phyloP scores from a whole-genome alignment of 306 rosid species.

The Rosa persica region DNA sequence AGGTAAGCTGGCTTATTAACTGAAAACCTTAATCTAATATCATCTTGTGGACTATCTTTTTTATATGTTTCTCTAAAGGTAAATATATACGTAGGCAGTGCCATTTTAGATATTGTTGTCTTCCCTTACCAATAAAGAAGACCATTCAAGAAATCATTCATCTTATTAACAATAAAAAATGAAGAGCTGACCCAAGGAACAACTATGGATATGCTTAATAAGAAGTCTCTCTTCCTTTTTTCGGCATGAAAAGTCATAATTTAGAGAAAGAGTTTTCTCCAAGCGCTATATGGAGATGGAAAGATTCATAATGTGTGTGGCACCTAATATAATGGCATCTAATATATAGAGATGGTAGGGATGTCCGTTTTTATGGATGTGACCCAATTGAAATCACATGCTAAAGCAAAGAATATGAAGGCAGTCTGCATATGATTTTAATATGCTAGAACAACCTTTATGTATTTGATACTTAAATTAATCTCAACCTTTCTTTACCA shows the following conservation, averaged over 20 bases:
- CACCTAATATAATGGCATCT: neutral
- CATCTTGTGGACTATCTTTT: neutral
- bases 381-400: neutral
- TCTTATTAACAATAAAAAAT: neutral
- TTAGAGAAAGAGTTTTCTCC: conserved; percentile 2
- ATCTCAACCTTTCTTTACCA: conserved; percentile 2
- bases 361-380: neutral
- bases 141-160: neutral
- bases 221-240: conserved; percentile 8
- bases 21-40: neutral
- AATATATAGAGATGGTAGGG: conserved; percentile 2
- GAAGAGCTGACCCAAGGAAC: neutral
- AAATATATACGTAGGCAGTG: neutral
- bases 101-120: neutral
- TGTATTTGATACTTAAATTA: neutral
- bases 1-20: conserved; percentile 15
- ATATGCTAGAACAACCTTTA: neutral
- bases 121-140: neutral
- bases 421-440: neutral
- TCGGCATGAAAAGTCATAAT: neutral
- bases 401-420: conserved; percentile 8
- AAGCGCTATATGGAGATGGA: conserved; percentile 8
- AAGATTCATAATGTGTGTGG: neutral
- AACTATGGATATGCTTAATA: neutral
- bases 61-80: neutral